Evolutionary conservation across 106 monocot genomes (phyloP), one percentile per base, ranked within the genome.

Genomic region (Dendrobium huoshanense): DNA sequence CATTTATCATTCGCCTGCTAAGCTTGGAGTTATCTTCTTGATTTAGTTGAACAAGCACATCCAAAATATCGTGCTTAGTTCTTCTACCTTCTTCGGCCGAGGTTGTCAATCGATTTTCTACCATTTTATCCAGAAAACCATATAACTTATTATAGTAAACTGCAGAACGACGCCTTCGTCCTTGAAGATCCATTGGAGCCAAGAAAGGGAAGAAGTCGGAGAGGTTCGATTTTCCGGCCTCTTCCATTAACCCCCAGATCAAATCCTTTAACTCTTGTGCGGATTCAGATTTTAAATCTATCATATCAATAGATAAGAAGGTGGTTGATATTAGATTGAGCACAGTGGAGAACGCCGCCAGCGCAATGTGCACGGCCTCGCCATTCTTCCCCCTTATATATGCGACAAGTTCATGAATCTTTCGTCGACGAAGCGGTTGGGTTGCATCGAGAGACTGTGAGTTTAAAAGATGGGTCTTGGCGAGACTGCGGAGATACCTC

Each of bases 301-400:
- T 54, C 17, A 86, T 15, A 67, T 86, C 72, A 13, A 31, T 16
- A 3, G 85, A 86, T 55, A 86, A 82, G 41, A 78, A 42, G 2
- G 82, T 86, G 82, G 29, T 20, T 0, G 82, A 82, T 37, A 86
- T 67, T 41, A 81, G 65, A 48, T 86, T 86, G 18, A 86, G 73
- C 6, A 45, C 41, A 16, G 82, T 79, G 45, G 40, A 51, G 75
- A 82, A 82, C 4, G 55, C 82, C 20, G 42, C 85, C 4, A 10
- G 79, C 11, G 65, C 85, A 31, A 78, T 61, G 27, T 31, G 4
- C 58, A 78, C 78, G 8, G 5, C 55, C 41, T 20, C 20, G 16
- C 78, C 78, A 0, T n/a, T 7, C 61, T 41, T 11, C 56, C 41
- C 41, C 61, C 41, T 27, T 0, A 78, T 41, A n/a, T 78, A 61